phyloP scores from a whole-genome alignment of 1,284 basidiomycete species.

The Ustilago nuda region DNA sequence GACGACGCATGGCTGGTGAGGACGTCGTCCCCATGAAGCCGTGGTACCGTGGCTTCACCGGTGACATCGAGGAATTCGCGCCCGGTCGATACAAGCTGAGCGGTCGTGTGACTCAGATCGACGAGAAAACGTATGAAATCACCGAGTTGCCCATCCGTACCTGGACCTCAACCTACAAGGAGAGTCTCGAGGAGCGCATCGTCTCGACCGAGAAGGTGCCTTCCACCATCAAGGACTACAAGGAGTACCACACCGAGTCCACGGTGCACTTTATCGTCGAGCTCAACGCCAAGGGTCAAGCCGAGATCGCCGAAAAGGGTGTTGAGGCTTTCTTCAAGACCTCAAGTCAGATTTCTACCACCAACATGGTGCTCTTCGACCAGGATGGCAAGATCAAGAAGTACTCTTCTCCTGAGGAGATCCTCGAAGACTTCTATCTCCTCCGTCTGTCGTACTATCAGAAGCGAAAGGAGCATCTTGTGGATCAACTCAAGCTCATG shows the following conservation, averaged over 20 bases:
- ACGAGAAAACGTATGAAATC: conserved; percentile 90
- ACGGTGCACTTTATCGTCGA: conserved; percentile 90
- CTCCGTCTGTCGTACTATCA: conserved; percentile 82
- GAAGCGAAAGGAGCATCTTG: conserved; percentile 87
- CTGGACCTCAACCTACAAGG: conserved; percentile 95
- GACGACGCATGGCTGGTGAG: conserved; percentile 86
- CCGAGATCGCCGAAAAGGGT: conserved; percentile 89
- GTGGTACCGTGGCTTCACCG: conserved; percentile 95
- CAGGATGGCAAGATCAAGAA: conserved; percentile 95
- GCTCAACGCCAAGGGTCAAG: conserved; percentile 83
- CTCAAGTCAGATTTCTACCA: conserved; percentile 82
- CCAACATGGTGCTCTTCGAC: conserved; percentile 99
- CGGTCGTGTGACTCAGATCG: conserved; percentile 81
- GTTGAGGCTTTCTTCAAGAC: conserved; percentile 92
- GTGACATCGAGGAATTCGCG: conserved; percentile 81
- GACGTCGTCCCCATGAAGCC: conserved; percentile 87
- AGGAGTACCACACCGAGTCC: conserved; percentile 79
- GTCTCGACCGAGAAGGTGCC: conserved; percentile 76
- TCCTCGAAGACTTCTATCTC: conserved; percentile 93
- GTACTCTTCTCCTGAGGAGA: conserved; percentile 89
- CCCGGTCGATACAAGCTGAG: conserved; percentile 89
- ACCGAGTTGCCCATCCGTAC: conserved; percentile 94
- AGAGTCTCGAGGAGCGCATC: conserved; percentile 81
- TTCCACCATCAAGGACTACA: conserved; percentile 72
- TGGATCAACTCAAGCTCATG: conserved; percentile 83